phyloP scores from a whole-genome alignment of 192 early-diverging fungal species.

The Paraglomus occultum region DNA sequence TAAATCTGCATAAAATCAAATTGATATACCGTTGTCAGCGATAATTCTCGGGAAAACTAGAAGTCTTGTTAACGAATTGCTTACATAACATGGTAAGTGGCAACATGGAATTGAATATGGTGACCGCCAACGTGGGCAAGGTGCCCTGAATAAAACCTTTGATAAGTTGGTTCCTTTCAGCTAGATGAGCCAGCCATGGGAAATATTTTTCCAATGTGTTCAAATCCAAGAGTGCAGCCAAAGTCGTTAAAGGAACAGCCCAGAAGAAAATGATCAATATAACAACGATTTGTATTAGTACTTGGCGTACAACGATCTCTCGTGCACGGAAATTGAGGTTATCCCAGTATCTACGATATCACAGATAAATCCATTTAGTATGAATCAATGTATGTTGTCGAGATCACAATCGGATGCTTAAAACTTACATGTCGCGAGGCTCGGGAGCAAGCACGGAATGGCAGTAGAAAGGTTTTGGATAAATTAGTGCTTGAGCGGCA shows the following conservation, averaged over 20 bases:
- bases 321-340: constrained; percentile 63
- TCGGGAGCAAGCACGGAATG: constrained; percentile 65
- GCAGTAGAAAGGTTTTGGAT: constrained; percentile 64
- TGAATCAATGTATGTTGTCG: no score
- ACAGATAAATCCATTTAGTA: not conserved
- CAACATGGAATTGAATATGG: constrained; percentile 64
- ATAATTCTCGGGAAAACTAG: not conserved
- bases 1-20: constrained; percentile 29
- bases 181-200: constrained; percentile 55
- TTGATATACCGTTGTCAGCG: not conserved
- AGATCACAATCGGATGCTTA: not conserved
- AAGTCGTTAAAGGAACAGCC: constrained; percentile 64
- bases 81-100: constrained; percentile 66
- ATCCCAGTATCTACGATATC: constrained; percentile 50
- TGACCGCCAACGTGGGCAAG: constrained; percentile 70
- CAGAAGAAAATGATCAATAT: constrained; percentile 74
- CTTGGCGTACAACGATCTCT: constrained; percentile 52
- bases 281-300: constrained; percentile 53
- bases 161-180: constrained; percentile 49
- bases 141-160: constrained; percentile 64
- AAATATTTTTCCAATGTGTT: constrained; percentile 57
- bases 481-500: constrained; percentile 62
- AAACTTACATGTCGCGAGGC: constrained; percentile 61
- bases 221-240: constrained; percentile 66
- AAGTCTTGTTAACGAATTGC: constrained; percentile 2